Evolutionary conservation across 352 stramenopile species (phyloP).

Genomic region (Phytophthora hibernalis): DNA sequence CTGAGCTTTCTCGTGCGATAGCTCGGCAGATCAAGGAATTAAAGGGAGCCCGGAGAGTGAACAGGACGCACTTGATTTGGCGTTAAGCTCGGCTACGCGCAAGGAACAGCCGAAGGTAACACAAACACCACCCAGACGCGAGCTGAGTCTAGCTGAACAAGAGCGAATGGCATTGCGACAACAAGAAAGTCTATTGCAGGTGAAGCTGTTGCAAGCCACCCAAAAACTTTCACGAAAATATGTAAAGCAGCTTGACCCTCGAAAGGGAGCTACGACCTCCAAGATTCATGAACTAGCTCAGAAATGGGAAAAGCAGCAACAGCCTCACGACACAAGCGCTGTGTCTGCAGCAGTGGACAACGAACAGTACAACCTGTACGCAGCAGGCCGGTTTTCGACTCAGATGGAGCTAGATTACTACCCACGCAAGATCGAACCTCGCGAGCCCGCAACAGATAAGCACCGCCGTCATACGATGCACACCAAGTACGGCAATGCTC

Average conservation of each 20-base stretch:
- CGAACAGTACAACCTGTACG: constrained; percentile 63
- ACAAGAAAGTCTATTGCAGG: constrained; percentile 50
- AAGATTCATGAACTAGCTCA: constrained; percentile 50
- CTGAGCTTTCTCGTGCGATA: constrained; percentile 35
- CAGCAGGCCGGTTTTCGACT: constrained; percentile 61
- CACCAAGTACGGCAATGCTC: constrained; percentile 77
- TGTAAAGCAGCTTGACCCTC: constrained; percentile 51
- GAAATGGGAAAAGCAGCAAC: constrained; percentile 50
- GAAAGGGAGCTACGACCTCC: constrained; percentile 27
- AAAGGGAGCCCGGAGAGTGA: constrained; percentile 21
- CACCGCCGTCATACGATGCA: constrained; percentile 58
- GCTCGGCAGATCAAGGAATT: constrained; percentile 24
- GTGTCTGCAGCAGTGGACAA: constrained; percentile 25
- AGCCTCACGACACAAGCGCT: constrained; percentile 36
- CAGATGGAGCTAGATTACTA: constrained; percentile 73
- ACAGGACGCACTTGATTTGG: constrained; percentile 24
- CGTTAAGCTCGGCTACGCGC: constrained; percentile 6
- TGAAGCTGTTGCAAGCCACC: constrained; percentile 62
- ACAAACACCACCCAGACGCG: background rate
- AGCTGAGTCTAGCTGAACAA: constrained; percentile 18
- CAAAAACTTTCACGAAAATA: constrained; percentile 83
- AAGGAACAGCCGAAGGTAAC: background rate
- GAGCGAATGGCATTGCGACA: constrained; percentile 38
- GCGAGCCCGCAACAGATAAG: constrained; percentile 53
- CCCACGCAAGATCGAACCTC: constrained; percentile 49